These are phyloP conservation scores for Glycyrrhiza uralensis DNA, from an alignment of 306 rosid genomes.

Conservation along the genomic window DNA sequence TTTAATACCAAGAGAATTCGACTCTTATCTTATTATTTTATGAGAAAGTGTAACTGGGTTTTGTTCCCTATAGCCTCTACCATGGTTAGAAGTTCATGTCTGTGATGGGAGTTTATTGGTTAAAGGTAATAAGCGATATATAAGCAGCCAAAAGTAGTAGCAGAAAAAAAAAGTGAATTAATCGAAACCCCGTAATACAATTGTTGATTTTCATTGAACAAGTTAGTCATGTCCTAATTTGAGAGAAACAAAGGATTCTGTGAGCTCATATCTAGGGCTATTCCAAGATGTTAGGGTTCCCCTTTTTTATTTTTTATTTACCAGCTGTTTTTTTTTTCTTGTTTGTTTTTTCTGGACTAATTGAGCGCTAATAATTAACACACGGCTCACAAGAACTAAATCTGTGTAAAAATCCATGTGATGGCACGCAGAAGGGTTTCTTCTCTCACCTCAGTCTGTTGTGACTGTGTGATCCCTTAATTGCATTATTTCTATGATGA, in stretches of 20 bases:
- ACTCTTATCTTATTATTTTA: constrained; percentile 38
- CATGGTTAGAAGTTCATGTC: not conserved
- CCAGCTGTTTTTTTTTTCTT: not conserved
- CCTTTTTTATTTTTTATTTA: not conserved
- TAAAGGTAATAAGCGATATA: not conserved
- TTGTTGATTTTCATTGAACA: constrained; percentile 24
- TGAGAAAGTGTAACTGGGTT: constrained; percentile 44
- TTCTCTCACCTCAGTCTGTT: constrained; percentile 21
- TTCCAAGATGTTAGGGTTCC: constrained; percentile 32
- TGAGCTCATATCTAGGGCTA: constrained; percentile 32
- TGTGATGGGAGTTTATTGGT: not conserved
- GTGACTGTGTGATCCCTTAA: constrained; percentile 2
- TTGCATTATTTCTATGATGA: constrained; percentile 14
- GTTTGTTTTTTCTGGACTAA: not conserved
- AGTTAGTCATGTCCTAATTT: not conserved
- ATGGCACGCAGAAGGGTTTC: constrained; percentile 12
- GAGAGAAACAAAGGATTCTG: not conserved
- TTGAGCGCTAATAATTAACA: not conserved
- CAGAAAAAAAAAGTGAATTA: not conserved
- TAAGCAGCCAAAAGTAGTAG: not conserved
- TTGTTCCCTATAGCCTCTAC: constrained; percentile 14
- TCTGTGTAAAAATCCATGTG: constrained; percentile 26
- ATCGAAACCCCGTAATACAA: not conserved
- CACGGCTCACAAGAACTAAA: constrained; percentile 5
- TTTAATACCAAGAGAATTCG: not conserved